These are phyloP conservation scores for Metroxylon sagu DNA, from an alignment of 176 grass and related monocot species.

Conservation along the genomic window DNA sequence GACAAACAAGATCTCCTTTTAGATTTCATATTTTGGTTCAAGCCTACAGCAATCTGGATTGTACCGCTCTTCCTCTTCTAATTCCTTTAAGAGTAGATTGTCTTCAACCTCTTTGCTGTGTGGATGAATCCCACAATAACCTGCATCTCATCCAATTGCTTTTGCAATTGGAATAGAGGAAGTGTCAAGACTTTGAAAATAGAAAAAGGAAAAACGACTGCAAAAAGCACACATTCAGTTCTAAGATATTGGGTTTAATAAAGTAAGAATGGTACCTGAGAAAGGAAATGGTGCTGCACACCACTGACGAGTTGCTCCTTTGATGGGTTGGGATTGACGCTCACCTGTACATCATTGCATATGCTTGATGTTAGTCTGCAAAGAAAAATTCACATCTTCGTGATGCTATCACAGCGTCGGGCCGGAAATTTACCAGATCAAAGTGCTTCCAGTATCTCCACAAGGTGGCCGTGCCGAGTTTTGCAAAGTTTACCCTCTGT, in stretches of 20 bases:
- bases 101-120: slow-evolving; percentile 55
- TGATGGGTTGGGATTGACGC: slow-evolving; percentile 58
- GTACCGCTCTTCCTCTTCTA: too few species aligned
- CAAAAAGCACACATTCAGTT: too few species aligned
- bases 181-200: too few species aligned
- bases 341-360: slow-evolving; percentile 33
- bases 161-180: slow-evolving; percentile 1
- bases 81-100: background rate
- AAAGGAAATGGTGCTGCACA: slow-evolving; percentile 70
- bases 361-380: background rate
- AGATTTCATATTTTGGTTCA: too few species aligned
- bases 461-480: slow-evolving; percentile 55
- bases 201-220: too few species aligned
- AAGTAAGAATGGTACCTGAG: slow-evolving; percentile 33
- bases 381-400: background rate
- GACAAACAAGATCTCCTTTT: too few species aligned
- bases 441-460: slow-evolving; percentile 93
- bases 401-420: background rate
- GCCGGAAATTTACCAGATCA: slow-evolving; percentile 46
- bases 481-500: slow-evolving; percentile 74
- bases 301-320: slow-evolving; percentile 58
- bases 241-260: too few species aligned
- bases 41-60: too few species aligned
- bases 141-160: slow-evolving; percentile 79
- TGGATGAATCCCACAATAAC: slow-evolving; percentile 66